Percentiles rank a stretch among this genome's conserved stretches.
These are phyloP conservation scores for Candida tallmaniae DNA, from an alignment of 805 yeast species.

Conservation along the genomic window DNA sequence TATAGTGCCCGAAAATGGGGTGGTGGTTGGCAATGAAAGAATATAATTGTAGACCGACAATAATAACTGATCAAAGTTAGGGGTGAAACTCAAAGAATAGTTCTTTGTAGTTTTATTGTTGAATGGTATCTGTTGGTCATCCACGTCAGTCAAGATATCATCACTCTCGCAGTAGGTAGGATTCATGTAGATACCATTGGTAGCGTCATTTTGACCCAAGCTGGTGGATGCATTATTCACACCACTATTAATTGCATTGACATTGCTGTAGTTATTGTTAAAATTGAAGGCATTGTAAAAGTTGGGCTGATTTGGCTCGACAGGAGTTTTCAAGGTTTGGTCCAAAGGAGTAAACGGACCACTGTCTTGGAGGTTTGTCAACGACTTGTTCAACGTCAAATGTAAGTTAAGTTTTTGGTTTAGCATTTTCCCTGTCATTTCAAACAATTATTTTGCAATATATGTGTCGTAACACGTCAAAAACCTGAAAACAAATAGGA, in stretches of 20 bases:
- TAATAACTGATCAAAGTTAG: conserved; percentile 33
- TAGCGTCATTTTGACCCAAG: neutral
- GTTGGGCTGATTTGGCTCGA: conserved; percentile 22
- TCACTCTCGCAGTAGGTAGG: conserved; percentile 36
- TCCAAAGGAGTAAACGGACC: conserved; percentile 44
- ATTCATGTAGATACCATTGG: conserved; percentile 21
- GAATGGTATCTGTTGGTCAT: conserved; percentile 19
- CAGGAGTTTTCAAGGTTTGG: conserved; percentile 38
- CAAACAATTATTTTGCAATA: no score
- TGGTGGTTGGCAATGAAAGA: conserved; percentile 39
- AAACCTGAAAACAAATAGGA: no score
- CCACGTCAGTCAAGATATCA: conserved; percentile 38
- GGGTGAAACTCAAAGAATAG: conserved; percentile 33
- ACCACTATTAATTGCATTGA: conserved; percentile 4
- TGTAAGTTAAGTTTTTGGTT: conserved; percentile 30
- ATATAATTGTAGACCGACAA: conserved; percentile 30
- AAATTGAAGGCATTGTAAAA: conserved; percentile 1
- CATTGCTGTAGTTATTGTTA: neutral
- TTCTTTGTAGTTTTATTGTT: conserved; percentile 18
- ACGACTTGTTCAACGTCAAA: conserved; percentile 30
- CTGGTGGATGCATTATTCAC: neutral
- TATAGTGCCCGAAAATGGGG: conserved; percentile 38
- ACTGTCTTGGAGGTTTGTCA: conserved; percentile 16
- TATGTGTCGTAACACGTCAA: no score
- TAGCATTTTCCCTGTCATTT: conserved; percentile 5